Evolutionary conservation across 129 eudicot genomes (phyloP).

Genomic region (Scalesia atractyloides): DNA sequence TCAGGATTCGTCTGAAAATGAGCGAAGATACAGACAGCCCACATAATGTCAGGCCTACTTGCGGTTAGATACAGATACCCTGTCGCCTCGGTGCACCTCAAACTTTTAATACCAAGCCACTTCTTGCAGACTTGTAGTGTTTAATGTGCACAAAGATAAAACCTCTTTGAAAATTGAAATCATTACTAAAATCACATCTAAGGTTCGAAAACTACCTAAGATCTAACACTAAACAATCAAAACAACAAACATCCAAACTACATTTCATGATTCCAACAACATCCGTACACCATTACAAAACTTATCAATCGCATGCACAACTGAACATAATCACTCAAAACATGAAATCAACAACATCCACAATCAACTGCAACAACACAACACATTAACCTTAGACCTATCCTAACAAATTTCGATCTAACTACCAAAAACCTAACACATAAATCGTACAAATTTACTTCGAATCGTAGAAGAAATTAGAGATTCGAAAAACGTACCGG

Average conservation of each 20-base stretch:
- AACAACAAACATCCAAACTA: not conserved
- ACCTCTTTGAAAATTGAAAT: too few relatives aligned
- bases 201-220: not conserved
- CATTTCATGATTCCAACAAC: too few relatives aligned
- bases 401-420: constrained; percentile 11
- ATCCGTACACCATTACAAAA: constrained; percentile 14
- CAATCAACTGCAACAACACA: constrained; percentile 1
- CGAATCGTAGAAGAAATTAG: not conserved
- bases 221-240: constrained; percentile 12
- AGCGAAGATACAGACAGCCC: too few relatives aligned
- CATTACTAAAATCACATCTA: not conserved
- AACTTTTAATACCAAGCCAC: not conserved
- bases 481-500: constrained; percentile 35
- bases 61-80: too few relatives aligned
- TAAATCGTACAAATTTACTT: constrained; percentile 1
- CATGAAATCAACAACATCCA: not conserved
- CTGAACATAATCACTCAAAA: not conserved
- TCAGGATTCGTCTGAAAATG: too few relatives aligned
- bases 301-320: too few relatives aligned
- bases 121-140: not conserved
- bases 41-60: too few relatives aligned
- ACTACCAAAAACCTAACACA: not conserved
- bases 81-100: too few relatives aligned
- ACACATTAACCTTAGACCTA: constrained; percentile 22
- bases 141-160: too few relatives aligned